Base-by-base conservation (phyloP, 2,329 filamentous ascomycete genomes). In the Colletotrichum australisinense region DNA sequence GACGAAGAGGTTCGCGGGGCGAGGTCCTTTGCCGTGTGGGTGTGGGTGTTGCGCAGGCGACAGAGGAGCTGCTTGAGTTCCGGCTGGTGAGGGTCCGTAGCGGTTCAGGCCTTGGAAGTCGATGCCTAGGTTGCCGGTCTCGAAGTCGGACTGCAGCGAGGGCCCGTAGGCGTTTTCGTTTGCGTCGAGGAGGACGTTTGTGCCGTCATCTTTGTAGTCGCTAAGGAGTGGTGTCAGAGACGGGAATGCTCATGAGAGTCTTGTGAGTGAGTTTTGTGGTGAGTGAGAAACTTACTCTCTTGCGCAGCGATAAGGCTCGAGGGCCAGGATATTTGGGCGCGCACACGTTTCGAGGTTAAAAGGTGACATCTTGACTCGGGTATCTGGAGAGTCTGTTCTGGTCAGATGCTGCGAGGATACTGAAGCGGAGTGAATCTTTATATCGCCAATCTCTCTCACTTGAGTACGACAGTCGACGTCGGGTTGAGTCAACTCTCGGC, bases 121-220 rank as follows among this genome's bases (percentile, higher is more conserved):
- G 73, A 97, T 87, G 73, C 92, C 85, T 24, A 92, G 86, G 32
- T 87, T 86, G 42, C 80, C 79, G 64, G 86, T 81, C 12, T 89
- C 83, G 63, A 87, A 85, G 12, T 86, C 85, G 53, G 88, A 80
- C 1, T 88, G 85, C 62, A 98, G 86, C 1, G 94, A 93, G 0
- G 97, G 96, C 0, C 97, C 97, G 79, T 93, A 98, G 73, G 97
- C 95, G 80, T 99, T 99, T 86, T 99, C 97, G 80, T 99, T 99
- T 78, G 97, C 97, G 82, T 99, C 97, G 76, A 99, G 93, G 65
- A 99, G 92, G 79, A 98, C 92, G 80, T 98, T 98, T 72, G 92
- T 96, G 77, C 97, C 97, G 81, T 99, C 94, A 82, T 99, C 96
- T 86, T 99, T 98, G 90, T 99, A 98, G 89, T 99, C 97, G 86